Conservation (phyloP, 2,329 filamentous ascomycete species). For the Periglandula ipomoeae region DNA sequence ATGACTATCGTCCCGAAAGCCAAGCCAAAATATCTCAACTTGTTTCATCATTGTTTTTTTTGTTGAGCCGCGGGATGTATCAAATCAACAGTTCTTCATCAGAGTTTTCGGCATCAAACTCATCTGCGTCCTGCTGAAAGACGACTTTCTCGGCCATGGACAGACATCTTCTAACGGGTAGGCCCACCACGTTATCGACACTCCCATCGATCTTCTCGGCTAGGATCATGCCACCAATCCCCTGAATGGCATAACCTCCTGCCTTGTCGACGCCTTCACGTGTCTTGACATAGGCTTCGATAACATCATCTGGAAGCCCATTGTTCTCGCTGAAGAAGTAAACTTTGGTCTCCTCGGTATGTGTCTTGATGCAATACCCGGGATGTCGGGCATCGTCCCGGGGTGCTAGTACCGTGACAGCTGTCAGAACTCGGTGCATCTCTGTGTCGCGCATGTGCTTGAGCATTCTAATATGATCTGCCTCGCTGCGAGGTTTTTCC, state of each 20-base stretch:
- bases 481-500: conserved; percentile 80
- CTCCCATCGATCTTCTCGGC: conserved; percentile 83
- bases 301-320: conserved; percentile 65
- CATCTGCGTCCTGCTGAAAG: conserved; percentile 60
- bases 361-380: conserved; percentile 72
- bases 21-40: no score
- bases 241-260: conserved; percentile 91
- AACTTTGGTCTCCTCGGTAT: conserved; percentile 88
- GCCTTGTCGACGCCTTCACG: conserved; percentile 94
- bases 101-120: conserved; percentile 38
- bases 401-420: conserved; percentile 75
- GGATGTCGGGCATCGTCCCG: conserved; percentile 71
- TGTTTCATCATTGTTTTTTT: background rate
- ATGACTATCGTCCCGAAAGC: background rate
- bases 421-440: conserved; percentile 76
- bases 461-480: conserved; percentile 77
- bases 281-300: conserved; percentile 70
- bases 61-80: background rate
- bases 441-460: conserved; percentile 68
- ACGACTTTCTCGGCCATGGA: conserved; percentile 84
- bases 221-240: conserved; percentile 73
- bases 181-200: conserved; percentile 88
- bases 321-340: conserved; percentile 61
- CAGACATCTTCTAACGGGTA: conserved; percentile 72
- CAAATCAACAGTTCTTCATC: conserved; percentile 23